Base-by-base conservation (phyloP, 1,139 yeast genomes). In the Hansenula anomala region DNA sequence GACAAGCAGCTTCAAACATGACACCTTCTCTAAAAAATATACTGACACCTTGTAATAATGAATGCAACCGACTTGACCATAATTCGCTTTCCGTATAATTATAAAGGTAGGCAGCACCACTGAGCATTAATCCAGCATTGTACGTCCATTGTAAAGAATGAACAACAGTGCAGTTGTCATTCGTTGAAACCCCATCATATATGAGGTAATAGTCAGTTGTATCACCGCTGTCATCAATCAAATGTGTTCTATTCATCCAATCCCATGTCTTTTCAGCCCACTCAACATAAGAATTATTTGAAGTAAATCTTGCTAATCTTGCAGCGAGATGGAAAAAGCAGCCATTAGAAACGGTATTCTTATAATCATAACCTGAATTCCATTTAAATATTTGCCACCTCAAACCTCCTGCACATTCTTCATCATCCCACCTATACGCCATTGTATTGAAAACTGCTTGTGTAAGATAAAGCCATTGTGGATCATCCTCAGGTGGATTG, bases 321-420 rank as follows among this genome's bases (percentile, higher is more conserved):
- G 96, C 90, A 26, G 87, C 95, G 37, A 89, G 58, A 51, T 86
- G 85, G 75, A 89, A 88, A 44, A 89, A 66, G 47, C 94, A 85
- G 17, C 96, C 96, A 58, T 89, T 89, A 18, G 95, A 78, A 40
- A 90, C 92, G 7, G 94, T 70, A 61, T 90, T 89, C 63, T 90
- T 89, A 60, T 90, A 89, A 61, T 86, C 84, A 60, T 88, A 89
- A 44, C 97, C 97, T 6, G 87, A 71, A 60, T 89, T 89, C 95
- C 96, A 89, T 41, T 83, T 75, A 67, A 85, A 90, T 57, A 89
- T 90, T 66, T 90, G 97, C 97, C 97, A 90, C 61, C 97, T 73
- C 46, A 90, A 69, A 1, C 97, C 97, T 41, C 97, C 97, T 36
- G 72, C 75, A 63, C 97, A 89, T 2, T 56, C 66, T 6, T 61